Base-by-base conservation (phyloP, 768 basidiomycete species). In the Podaxis sp. region DNA sequence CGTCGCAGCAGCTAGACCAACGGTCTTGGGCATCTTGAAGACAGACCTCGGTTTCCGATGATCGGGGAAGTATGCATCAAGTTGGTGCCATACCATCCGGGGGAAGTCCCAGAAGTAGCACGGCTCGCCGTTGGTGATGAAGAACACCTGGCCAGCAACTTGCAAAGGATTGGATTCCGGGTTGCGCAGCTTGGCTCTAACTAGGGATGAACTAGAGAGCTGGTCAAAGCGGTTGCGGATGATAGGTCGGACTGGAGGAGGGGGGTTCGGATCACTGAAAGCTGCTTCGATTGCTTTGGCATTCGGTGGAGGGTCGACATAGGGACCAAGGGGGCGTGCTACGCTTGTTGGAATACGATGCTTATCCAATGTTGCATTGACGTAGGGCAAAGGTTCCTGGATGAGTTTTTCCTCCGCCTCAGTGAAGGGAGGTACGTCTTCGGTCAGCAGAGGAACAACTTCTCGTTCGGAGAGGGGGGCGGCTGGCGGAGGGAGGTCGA, bases 121-220 rank as follows among this genome's bases (percentile, higher is more conserved):
- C 2, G 96, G 96, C 72, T 99, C 96, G 65, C 95, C 95, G 71
- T 99, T 99, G 61, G 95, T 96, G 76, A 99, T 92, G 82, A 95
- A 96, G 80, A 95, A 99, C 2, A 77, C 92, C 73, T 98, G 92
- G 0, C 96, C 96, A 4, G 94, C 95, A 58, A 98, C 92, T 67
- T 88, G 83, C 8, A 95, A 80, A 7, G 88, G 86, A 56, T 83
- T 82, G 0, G 73, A 73, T 5, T 82, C 77, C 44, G 80, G 77
- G 52, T 76, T 67, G 26, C 69, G 66, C 17, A 84, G 67, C 67
- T 84, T 84, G 28, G 82, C 76, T 51, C 82, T 79, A 33, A 79
- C 81, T 59, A 93, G 76, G 13, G 82, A 80, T 30, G 75, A 71
- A 9, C 86, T 84, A 2, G 87, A 84, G 60, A 95, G 83, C 62